phyloP scores from a whole-genome alignment of 768 basidiomycete genomes.

The Russula griseocarnosa region DNA sequence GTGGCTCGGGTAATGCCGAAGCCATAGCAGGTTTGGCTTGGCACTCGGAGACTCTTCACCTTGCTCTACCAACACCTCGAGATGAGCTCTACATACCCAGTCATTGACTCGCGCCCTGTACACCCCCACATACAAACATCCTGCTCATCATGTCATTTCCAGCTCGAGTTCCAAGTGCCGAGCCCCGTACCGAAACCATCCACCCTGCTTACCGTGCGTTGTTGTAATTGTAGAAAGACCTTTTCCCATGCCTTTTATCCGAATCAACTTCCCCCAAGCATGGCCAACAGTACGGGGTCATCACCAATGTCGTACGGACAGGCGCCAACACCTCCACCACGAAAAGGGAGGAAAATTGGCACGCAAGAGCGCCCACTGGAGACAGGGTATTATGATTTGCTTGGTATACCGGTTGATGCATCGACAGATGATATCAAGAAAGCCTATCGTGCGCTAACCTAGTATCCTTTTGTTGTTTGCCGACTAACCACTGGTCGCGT shows the following conservation, averaged over 20 bases:
- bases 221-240: constrained; percentile 60
- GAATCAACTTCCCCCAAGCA: constrained; percentile 45
- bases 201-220: constrained; percentile 61
- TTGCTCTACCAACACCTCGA: neutral
- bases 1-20: neutral
- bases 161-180: constrained; percentile 68
- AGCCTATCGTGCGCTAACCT: constrained; percentile 66
- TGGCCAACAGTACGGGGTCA: constrained; percentile 12
- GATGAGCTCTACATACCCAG: constrained; percentile 47
- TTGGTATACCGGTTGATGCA: constrained; percentile 71
- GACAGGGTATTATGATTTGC: constrained; percentile 85
- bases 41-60: neutral
- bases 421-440: constrained; percentile 86
- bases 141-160: constrained; percentile 53
- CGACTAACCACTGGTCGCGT: neutral
- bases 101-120: constrained; percentile 62
- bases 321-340: constrained; percentile 20
- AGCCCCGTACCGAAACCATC: constrained; percentile 51
- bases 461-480: neutral
- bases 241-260: constrained; percentile 67
- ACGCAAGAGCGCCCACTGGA: constrained; percentile 86
- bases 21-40: too few species aligned
- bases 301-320: constrained; percentile 24
- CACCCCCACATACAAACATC: constrained; percentile 61
- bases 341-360: constrained; percentile 75